A percentile compares a stretch with the other conserved stretches of the same genome.
Evolutionary conservation across 768 basidiomycete genomes (phyloP).

Genomic region (Ephemerocybe angulata): DNA sequence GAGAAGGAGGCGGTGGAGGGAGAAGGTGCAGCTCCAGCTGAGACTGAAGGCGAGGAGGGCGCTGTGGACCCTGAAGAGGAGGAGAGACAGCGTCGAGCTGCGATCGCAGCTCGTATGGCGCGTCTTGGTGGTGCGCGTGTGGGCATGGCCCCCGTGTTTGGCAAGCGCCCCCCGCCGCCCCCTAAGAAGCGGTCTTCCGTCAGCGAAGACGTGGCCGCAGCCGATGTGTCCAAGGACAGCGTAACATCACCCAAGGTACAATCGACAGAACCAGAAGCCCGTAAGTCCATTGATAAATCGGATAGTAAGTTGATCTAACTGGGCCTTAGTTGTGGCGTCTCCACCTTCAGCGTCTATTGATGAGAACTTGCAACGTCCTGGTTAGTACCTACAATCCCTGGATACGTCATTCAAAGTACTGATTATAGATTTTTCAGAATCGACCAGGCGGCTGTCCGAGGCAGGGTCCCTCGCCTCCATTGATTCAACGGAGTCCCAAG

Average conservation of each 20-base stretch:
- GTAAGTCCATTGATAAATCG: neutral
- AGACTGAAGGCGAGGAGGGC: constrained; percentile 26
- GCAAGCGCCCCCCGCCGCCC: constrained; percentile 37
- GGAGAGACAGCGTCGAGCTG: constrained; percentile 75
- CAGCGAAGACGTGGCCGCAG: constrained; percentile 20
- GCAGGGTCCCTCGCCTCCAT: constrained; percentile 21
- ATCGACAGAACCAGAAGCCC: neutral
- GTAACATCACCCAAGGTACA: constrained; percentile 9
- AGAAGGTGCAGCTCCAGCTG: constrained; percentile 4
- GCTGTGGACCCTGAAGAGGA: constrained; percentile 58
- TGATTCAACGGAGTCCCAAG: constrained; percentile 25
- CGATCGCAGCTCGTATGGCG: constrained; percentile 91
- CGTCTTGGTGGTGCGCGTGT: constrained; percentile 82
- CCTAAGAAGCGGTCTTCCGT: constrained; percentile 23
- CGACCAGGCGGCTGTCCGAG: constrained; percentile 8
- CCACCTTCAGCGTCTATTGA: constrained; percentile 8
- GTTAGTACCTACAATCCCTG: neutral
- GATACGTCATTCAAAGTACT: neutral
- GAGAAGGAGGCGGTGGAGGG: constrained; percentile 14
- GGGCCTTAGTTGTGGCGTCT: neutral
- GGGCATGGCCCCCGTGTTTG: constrained; percentile 75
- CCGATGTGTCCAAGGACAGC: constrained; percentile 7
- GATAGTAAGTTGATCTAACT: neutral
- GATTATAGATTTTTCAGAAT: no score
- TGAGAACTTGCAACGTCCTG: neutral